Percentiles rank a stretch among this genome's conserved stretches.
These are phyloP conservation scores for Fulvia fulva DNA, from an alignment of 2,329 filamentous ascomycete genomes.

Conservation along the genomic window DNA sequence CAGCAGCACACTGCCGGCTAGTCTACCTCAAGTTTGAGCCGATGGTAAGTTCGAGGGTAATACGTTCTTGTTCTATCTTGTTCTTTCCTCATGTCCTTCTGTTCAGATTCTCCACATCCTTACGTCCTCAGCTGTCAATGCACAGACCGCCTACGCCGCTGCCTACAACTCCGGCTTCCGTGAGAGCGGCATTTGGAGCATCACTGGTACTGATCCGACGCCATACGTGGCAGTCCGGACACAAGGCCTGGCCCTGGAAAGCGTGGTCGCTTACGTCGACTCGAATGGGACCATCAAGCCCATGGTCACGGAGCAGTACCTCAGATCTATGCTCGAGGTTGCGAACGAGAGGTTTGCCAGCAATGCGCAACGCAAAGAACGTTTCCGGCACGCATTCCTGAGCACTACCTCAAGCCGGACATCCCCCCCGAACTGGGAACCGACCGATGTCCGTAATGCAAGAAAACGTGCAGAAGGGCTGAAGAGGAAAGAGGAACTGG, in stretches of 20 bases:
- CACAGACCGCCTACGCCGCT: constrained; percentile 70
- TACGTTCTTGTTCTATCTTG: background rate
- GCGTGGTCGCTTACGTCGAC: constrained; percentile 62
- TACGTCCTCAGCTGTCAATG: constrained; percentile 68
- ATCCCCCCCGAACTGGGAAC: constrained; percentile 34
- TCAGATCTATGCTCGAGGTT: constrained; percentile 63
- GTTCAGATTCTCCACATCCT: constrained; percentile 81
- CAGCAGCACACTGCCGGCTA: constrained; percentile 32
- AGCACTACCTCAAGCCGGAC: constrained; percentile 29
- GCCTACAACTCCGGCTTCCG: constrained; percentile 81
- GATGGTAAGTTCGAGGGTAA: constrained; percentile 62
- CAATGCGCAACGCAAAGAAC: constrained; percentile 63
- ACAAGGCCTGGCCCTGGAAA: constrained; percentile 76
- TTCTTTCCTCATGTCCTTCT: background rate
- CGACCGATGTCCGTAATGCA: constrained; percentile 35
- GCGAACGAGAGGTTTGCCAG: constrained; percentile 71
- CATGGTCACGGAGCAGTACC: constrained; percentile 63
- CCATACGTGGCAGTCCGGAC: constrained; percentile 85
- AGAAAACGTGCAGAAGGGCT: constrained; percentile 47
- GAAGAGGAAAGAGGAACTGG: constrained; percentile 32
- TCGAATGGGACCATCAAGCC: constrained; percentile 42
- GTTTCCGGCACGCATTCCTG: constrained; percentile 56
- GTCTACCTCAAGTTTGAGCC: constrained; percentile 92
- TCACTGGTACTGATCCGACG: constrained; percentile 33
- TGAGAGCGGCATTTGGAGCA: constrained; percentile 68